Percentiles rank a stretch among this genome's conserved stretches.
These are phyloP conservation scores for Anaeromyces robustus DNA, from an alignment of 192 early-diverging fungal genomes.

Conservation along the genomic window DNA sequence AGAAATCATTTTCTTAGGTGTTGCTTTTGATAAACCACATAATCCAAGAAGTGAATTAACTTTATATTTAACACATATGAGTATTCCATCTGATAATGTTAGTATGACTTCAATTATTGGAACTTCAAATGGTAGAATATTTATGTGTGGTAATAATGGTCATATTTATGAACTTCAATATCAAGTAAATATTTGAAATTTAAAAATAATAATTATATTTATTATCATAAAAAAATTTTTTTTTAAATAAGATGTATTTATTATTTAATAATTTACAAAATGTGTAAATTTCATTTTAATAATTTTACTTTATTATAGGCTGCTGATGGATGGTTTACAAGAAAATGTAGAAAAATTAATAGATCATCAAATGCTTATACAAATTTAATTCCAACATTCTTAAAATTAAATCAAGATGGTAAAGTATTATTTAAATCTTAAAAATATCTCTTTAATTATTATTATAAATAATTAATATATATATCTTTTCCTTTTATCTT, in stretches of 20 bases:
- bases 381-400: conserved; percentile 56
- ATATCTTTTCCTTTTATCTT: too few relatives aligned
- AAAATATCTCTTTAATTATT: too few relatives aligned
- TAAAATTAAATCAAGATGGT: conserved; percentile 8
- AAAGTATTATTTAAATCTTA: neutral
- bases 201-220: too few relatives aligned
- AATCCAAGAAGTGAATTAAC: conserved; percentile 34
- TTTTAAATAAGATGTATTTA: too few relatives aligned
- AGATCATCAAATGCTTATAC: conserved; percentile 44
- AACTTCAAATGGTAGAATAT: conserved; percentile 65
- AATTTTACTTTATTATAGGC: conserved; percentile 8
- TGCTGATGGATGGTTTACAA: conserved; percentile 73
- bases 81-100: conserved; percentile 63
- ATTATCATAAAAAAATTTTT: too few relatives aligned
- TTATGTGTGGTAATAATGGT: conserved; percentile 77
- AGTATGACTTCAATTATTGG: conserved; percentile 65
- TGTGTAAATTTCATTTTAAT: neutral
- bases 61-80: conserved; percentile 65
- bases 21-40: conserved; percentile 27
- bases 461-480: too few relatives aligned
- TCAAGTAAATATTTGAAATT: conserved; percentile 23
- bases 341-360: conserved; percentile 59
- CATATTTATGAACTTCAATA: conserved; percentile 80
- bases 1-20: conserved; percentile 66
- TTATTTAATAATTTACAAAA: neutral